A percentile compares a stretch with the other conserved stretches of the same genome.
Evolutionary conservation across 768 basidiomycete species (phyloP).

Genomic region (Hygrophorus pudorinus): DNA sequence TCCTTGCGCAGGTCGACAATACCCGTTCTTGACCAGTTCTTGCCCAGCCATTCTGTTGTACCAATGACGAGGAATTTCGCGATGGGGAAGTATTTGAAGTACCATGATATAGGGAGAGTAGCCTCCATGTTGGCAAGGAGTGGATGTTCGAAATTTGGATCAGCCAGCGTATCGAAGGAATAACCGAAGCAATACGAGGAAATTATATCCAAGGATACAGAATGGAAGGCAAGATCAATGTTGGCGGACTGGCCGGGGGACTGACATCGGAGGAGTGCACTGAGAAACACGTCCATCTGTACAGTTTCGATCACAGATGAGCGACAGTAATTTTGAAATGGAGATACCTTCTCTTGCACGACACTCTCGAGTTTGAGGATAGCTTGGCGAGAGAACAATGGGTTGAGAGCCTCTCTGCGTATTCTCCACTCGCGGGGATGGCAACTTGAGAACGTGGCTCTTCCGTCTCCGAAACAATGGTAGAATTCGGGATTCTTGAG

Average conservation of each 20-base stretch:
- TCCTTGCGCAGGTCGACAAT: not conserved
- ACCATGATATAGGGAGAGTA: constrained; percentile 1
- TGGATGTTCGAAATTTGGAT: constrained; percentile 17
- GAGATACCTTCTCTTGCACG: constrained; percentile 19
- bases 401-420: constrained; percentile 19
- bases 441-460: constrained; percentile 19
- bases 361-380: constrained; percentile 20
- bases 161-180: constrained; percentile 15
- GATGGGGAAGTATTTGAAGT: constrained; percentile 16
- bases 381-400: constrained; percentile 25
- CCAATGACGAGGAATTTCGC: constrained; percentile 10
- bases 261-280: not conserved
- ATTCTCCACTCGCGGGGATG: constrained; percentile 18
- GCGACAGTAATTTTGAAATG: not conserved
- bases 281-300: no score
- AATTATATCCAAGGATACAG: constrained; percentile 21
- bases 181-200: constrained; percentile 22
- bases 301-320: not conserved
- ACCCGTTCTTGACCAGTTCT: not conserved
- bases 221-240: constrained; percentile 17
- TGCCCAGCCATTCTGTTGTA: not conserved
- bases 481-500: constrained; percentile 21
- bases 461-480: constrained; percentile 14
- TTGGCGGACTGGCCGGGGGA: constrained; percentile 9
- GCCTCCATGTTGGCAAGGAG: constrained; percentile 15